Evolutionary conservation across 225 moss, liverwort and hornwort species (phyloP), one percentile per base, ranked within the genome.

Genomic region (Antitrichia curtipendula): DNA sequence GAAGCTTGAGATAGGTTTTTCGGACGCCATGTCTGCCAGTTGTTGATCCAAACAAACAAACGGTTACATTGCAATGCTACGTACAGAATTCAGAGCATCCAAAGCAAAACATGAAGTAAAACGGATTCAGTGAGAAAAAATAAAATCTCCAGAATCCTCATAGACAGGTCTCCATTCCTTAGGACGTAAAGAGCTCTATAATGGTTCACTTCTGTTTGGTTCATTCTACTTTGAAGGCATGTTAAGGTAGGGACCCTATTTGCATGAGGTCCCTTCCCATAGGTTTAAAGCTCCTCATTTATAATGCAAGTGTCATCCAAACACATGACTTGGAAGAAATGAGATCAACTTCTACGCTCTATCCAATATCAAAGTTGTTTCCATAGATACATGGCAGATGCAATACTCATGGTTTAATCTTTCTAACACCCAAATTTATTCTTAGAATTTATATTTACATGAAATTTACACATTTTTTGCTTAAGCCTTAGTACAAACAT

Each of bases 1-100:
- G 85, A 94, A 94, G 87, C 90, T 90, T 52, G 94, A 68, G 75
- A 94, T 93, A 18, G 91, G 50, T 80, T 87, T 93, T 24, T 90
- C 78, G 23, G 89, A 78, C 72, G 90, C 80, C 92, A 94, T 94
- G 24, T 16, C 91, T 90, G 87, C 82, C 36, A 31, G 41, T 69
- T 53, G 34, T 74, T 54, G 70, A 70, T 63, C 23, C 71, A 80
- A 82, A 40, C 36, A 36, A 85, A 50, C 54, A 85, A 73, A 87
- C 65, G 25, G 15, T 75, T 56, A 64, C 52, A 82, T 89, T 72
- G 14, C 40, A 63, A 82, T n/a, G 32, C n/a, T 15, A 63, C 40
- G 16, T 5, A 75, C 64, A 70, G 75, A 89, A 43, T 47, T 52
- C 72, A 76, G 31, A 47, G 49, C 50, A 70, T 75, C 41, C 84